Evolutionary conservation across 2,329 filamentous ascomycete genomes (phyloP), one percentile per base, ranked within the genome.

Genomic region (Calonectria honghensis): DNA sequence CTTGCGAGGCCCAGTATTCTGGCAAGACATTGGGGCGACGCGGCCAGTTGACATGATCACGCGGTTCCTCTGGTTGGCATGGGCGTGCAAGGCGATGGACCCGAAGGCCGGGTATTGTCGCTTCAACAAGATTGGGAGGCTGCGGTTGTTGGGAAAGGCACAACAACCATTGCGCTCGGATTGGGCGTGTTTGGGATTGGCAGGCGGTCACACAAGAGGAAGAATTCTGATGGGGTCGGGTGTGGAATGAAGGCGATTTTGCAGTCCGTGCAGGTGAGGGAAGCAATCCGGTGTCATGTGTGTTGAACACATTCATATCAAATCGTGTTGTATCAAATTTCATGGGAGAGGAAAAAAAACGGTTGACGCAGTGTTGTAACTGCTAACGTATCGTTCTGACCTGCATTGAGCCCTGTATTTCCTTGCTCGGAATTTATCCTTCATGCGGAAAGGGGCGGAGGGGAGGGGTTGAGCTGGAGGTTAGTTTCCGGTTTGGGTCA

Each of bases 31-130:
- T 65, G 65, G 70, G 64, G 52, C 64, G 48, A 64, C 54, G 54
- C 70, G 45, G 70, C 64, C 61, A 37, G 65, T 57, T 68, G 32
- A 41, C 39, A 57, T 69, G 67, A 73, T 73, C 72, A 73, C 41
- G 67, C 51, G 67, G 51, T 66, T 73, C 32, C 51, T 24, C 35
- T 35, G 7, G 24, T 24, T 59, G 50, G 50, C 50, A 66, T 32
- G 45, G 32, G 24, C 59, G 57, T 18, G 57, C 37, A 51, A 54
- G 57, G 64, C 51, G 52, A 57, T 64, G 57, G 32, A 57, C 31
- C 65, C 27, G 54, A 45, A 57, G 45, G 35, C 20, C 35, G 70
- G 48, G 66, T 51, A 66, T 69, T 54, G 32, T 64, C 65, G 31
- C 66, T 52, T 39, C 65, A 51, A 57, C 24, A 6, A 35, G 65